Evolutionary conservation across 805 yeast genomes (phyloP), one percentile per base, ranked within the genome.

Genomic region (Nakazawaea sp.): DNA sequence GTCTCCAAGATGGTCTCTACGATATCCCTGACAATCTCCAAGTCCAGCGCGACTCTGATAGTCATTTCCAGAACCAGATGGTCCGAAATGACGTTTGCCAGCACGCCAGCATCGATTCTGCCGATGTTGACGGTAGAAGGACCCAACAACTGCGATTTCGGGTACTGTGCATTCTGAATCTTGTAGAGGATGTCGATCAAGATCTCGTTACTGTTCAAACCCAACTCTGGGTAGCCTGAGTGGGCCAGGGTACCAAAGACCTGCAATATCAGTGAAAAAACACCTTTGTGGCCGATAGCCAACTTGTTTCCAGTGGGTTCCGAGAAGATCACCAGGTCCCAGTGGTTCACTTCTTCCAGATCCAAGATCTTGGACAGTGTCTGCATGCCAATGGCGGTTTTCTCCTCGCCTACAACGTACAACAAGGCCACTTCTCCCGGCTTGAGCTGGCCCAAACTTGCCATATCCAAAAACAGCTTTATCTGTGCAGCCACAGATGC

Each of bases 291-390:
- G 11, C 87, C 88, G 4, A 72, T 71, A 12, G 82, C 85, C 15
- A 81, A 59, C 48, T 74, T 77, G 50, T 70, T 61, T 46, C 79
- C 86, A 1, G 89, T 81, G 9, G 89, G 89, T 52, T 81, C 89
- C 11, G 87, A 87, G 56, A 80, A 81, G 19, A 81, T 65, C n/a
- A 70, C 87, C 11, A 71, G 45, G 5, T 72, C 70, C 83, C 84
- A 79, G 10, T 28, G 18, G 12, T 7, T 12, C 19, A 28, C 30
- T 9, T 12, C 30, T 12, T 28, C 30, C 8, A 53, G 49, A 8
- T 62, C 64, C 17, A 64, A 61, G 18, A 72, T 52, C 3, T 53
- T 40, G 30, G 18, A 15, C 3, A 72, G 79, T 10, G 50, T 40
- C 23, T 35, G 47, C 86, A 80, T 80, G 10, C 89, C 89, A 18